Evolutionary conservation across 2,329 filamentous ascomycete genomes (phyloP).

Genomic region (Purpureocillium lavendulum): DNA sequence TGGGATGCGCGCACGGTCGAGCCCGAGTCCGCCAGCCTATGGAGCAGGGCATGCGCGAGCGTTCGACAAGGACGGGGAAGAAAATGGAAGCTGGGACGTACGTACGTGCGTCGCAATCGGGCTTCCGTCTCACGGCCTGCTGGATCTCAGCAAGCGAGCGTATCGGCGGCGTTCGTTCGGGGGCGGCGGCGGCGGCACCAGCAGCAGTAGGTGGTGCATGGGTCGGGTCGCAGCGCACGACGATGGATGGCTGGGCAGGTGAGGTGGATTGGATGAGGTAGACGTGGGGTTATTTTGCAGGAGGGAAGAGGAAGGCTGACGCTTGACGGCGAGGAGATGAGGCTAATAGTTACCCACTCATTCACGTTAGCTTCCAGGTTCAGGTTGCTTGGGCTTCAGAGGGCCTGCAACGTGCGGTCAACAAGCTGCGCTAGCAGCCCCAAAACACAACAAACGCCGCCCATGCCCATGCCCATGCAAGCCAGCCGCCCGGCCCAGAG

Average conservation of each 20-base stretch:
- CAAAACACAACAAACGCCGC: not conserved
- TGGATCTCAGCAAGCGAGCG: conserved; percentile 6
- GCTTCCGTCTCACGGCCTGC: no score
- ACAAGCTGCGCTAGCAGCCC: not conserved
- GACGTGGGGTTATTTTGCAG: conserved; percentile 8
- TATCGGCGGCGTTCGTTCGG: conserved; percentile 9
- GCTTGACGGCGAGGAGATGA: not conserved
- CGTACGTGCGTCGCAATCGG: not conserved
- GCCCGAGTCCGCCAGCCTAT: no score
- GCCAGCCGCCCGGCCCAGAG: not conserved
- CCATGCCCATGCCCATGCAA: not conserved
- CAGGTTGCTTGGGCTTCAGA: no score
- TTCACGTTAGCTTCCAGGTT: no score
- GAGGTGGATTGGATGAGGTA: no score
- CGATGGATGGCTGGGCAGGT: no score
- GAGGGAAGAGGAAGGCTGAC: conserved; percentile 9
- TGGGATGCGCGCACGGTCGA: no score
- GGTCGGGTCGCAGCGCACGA: conserved; percentile 4
- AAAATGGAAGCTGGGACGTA: not conserved
- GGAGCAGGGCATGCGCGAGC: no score
- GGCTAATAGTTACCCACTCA: conserved; percentile 2
- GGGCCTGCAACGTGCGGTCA: not conserved
- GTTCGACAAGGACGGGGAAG: no score
- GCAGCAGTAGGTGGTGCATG: conserved; percentile 5
- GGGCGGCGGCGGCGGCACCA: no score